Base-by-base conservation (phyloP, 2,329 filamentous ascomycete genomes). In the Magnaporthiopsis incrustans region DNA sequence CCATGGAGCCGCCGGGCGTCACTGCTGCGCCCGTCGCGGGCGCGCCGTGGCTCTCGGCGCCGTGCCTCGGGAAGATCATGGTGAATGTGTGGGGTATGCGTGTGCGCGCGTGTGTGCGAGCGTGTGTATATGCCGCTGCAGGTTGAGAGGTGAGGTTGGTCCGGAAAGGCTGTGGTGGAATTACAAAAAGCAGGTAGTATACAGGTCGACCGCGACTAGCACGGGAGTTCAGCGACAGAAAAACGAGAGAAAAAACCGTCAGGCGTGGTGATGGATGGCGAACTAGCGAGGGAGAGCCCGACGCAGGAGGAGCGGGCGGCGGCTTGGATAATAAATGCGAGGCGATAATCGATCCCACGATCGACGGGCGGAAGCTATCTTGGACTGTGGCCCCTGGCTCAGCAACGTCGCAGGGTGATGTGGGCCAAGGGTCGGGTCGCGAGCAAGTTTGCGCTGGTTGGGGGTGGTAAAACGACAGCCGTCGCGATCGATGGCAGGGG, bases 1-100 rank as follows among this genome's bases (percentile, higher is more conserved):
- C 57, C 66, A 67, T 68, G 56, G 57, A 61, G 44, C 59, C 18
- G 26, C 32, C 59, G 32, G 32, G 11, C 5, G 59, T 60, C 26
- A n/a, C 33, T 35, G 33, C 33, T 3, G 10, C 33, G 27, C 27
- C 58, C 18, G n/a, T 11, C n/a, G 32, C 18, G 58, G 58, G 12
- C 25, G 59, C 22, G n/a, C 59, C 38, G 27, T 62, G 61, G n/a
- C 50, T 25, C 56, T 66, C 60, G 65, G 38, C 60, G 35, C 59
- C 63, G 62, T 64, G 61, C 27, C 63, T 35, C 57, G 61, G 61
- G 63, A 66, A 63, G 59, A 64, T 62, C 61, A 62, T 62, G 27
- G 30, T 62, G 26, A 30, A n/a, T n/a, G 22, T 30, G 30, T 30
- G 30, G 30, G 30, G 30, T 30, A 6, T 30, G 30, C 30, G 30